A percentile compares a stretch with the other conserved stretches of the same genome.
Evolutionary conservation across 192 early-diverging fungal genomes (phyloP).

Genomic region (Gonapodya sp.): DNA sequence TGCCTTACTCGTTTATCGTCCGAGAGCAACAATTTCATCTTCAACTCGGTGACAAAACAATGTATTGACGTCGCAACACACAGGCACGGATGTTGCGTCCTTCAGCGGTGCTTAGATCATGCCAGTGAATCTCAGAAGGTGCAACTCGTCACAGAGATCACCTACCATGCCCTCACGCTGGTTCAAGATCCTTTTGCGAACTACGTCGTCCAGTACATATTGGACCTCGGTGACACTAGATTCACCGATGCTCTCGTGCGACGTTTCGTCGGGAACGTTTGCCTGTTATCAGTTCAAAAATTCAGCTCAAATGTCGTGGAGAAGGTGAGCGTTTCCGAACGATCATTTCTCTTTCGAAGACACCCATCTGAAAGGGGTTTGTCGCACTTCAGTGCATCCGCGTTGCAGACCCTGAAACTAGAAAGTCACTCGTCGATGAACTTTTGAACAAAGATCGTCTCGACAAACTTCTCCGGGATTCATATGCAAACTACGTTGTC

Average conservation of each 20-base stretch:
- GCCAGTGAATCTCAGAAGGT: constrained; percentile 58
- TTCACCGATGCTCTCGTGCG: constrained; percentile 63
- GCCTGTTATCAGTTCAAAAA: constrained; percentile 73
- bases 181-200: constrained; percentile 88
- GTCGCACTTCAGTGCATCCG: constrained; percentile 57
- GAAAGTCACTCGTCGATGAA: constrained; percentile 60
- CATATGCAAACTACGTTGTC: constrained; percentile 84
- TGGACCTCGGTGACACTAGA: constrained; percentile 59
- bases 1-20: constrained; percentile 64
- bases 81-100: constrained; percentile 81
- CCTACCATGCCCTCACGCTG: constrained; percentile 56
- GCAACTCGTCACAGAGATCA: constrained; percentile 70
- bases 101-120: constrained; percentile 85
- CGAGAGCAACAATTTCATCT: constrained; percentile 80
- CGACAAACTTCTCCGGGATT: constrained; percentile 73
- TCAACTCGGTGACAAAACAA: constrained; percentile 64
- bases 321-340: constrained; percentile 42
- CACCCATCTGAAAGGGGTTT: too few species aligned
- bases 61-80: constrained; percentile 83
- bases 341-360: background rate
- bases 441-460: constrained; percentile 62
- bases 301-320: constrained; percentile 89
- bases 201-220: constrained; percentile 87
- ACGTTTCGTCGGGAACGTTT: constrained; percentile 66
- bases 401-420: constrained; percentile 59